Percentiles rank a stretch among this genome's conserved stretches.
These are phyloP conservation scores for Vigna angularis DNA, from an alignment of 306 rosid species.

Conservation along the genomic window DNA sequence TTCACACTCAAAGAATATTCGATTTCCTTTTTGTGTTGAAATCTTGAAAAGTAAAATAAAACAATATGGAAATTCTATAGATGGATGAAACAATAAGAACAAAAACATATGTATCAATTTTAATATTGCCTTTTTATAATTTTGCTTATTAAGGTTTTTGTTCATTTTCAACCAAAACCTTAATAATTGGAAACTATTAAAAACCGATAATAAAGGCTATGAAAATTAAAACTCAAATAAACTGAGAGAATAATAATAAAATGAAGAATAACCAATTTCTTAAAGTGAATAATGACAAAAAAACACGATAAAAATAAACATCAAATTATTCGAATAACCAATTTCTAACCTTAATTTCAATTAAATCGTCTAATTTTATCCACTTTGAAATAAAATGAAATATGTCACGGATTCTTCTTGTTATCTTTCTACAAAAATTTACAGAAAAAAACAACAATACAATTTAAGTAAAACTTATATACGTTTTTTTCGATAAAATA, in stretches of 20 bases:
- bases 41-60: not conserved
- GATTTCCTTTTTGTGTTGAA: not conserved
- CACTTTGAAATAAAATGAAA: not conserved
- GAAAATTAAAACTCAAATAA: too few relatives aligned
- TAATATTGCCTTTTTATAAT: not conserved
- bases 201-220: not conserved
- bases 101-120: not conserved
- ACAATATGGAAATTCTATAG: not conserved
- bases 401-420: not conserved
- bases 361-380: not conserved
- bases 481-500: too few relatives aligned
- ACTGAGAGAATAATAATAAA: too few relatives aligned
- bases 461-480: too few relatives aligned
- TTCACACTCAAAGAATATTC: not conserved
- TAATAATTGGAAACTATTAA: not conserved
- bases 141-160: not conserved
- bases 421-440: too few relatives aligned
- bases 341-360: not conserved
- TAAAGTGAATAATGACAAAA: too few relatives aligned
- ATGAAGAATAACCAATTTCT: too few relatives aligned
- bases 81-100: conserved; percentile 1
- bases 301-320: not conserved
- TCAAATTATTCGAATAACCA: not conserved
- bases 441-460: too few relatives aligned
- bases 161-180: not conserved